phyloP scores from a whole-genome alignment of 164 flowering plant genomes.

The Cinnamomum micranthum region DNA sequence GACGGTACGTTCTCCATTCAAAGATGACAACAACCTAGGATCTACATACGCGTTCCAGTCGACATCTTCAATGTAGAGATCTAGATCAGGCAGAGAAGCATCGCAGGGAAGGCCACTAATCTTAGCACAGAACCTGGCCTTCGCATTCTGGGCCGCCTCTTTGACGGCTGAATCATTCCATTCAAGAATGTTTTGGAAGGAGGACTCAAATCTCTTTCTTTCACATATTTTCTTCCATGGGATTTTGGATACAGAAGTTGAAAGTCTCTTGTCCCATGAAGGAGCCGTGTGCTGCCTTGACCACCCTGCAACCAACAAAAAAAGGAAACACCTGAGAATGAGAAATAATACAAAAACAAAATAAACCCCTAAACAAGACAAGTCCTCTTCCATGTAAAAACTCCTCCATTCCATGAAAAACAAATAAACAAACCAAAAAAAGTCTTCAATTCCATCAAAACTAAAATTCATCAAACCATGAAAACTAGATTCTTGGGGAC shows the following conservation, averaged over 20 bases:
- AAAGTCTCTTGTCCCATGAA: slow-evolving; percentile 66
- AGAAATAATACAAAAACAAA: no score
- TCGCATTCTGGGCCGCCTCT: slow-evolving; percentile 64
- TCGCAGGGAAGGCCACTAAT: slow-evolving; percentile 41
- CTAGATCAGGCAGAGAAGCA: slow-evolving; percentile 49
- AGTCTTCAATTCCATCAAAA: no score
- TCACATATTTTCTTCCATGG: slow-evolving; percentile 64
- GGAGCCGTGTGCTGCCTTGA: slow-evolving; percentile 45
- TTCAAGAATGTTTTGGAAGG: slow-evolving; percentile 32
- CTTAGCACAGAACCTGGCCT: slow-evolving; percentile 52
- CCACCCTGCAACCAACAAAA: slow-evolving; percentile 21
- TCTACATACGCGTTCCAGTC: slow-evolving; percentile 51
- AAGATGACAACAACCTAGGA: slow-evolving; percentile 39
- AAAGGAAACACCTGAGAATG: no score
- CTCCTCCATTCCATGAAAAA: no score
- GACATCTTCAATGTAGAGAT: slow-evolving; percentile 53
- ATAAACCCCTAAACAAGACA: no score
- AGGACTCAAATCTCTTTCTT: slow-evolving; percentile 34
- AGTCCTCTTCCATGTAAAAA: no score
- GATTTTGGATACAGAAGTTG: slow-evolving; percentile 36
- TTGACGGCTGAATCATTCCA: slow-evolving; percentile 83
- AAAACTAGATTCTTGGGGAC: no score
- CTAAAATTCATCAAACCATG: no score
- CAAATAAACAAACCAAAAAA: no score
- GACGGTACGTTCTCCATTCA: slow-evolving; percentile 30